These are phyloP conservation scores for Podaxis mareebaensis DNA, from an alignment of 768 basidiomycete species.

Conservation along the genomic window DNA sequence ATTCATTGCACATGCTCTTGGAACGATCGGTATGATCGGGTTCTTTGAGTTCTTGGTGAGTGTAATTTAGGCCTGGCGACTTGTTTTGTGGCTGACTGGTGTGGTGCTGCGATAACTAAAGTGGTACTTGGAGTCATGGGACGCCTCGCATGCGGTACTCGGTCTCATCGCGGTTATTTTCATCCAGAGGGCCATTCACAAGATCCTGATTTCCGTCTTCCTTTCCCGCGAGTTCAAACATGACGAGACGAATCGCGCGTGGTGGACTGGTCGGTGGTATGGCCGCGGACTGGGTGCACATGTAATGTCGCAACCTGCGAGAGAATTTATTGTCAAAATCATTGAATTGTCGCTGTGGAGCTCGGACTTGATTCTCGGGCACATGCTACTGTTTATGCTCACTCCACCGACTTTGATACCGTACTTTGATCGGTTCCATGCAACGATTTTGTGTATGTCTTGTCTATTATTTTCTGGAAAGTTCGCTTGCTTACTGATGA, in stretches of 20 bases:
- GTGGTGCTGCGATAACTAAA: slow-evolving; percentile 31
- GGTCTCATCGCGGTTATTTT: slow-evolving; percentile 90
- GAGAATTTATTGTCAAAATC: slow-evolving; percentile 97
- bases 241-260: slow-evolving; percentile 96
- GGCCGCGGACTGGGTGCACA: slow-evolving; percentile 88
- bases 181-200: slow-evolving; percentile 91
- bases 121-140: slow-evolving; percentile 96
- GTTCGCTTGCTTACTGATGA: slow-evolving; percentile 22
- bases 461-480: neutral
- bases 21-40: slow-evolving; percentile 83
- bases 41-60: slow-evolving; percentile 96
- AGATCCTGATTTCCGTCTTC: slow-evolving; percentile 92
- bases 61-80: slow-evolving; percentile 18
- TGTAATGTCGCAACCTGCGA: slow-evolving; percentile 96
- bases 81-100: slow-evolving; percentile 18
- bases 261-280: slow-evolving; percentile 99
- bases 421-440: slow-evolving; percentile 89
- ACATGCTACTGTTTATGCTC: slow-evolving; percentile 87
- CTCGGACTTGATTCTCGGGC: slow-evolving; percentile 87
- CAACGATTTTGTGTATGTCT: slow-evolving; percentile 85
- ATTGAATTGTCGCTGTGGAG: slow-evolving; percentile 96
- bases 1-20: slow-evolving; percentile 80
- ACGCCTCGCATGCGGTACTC: slow-evolving; percentile 88
- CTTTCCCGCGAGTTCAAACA: slow-evolving; percentile 98
- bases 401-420: slow-evolving; percentile 88